phyloP scores from a whole-genome alignment of 129 eudicot species.

The Tanacetum coccineum region DNA sequence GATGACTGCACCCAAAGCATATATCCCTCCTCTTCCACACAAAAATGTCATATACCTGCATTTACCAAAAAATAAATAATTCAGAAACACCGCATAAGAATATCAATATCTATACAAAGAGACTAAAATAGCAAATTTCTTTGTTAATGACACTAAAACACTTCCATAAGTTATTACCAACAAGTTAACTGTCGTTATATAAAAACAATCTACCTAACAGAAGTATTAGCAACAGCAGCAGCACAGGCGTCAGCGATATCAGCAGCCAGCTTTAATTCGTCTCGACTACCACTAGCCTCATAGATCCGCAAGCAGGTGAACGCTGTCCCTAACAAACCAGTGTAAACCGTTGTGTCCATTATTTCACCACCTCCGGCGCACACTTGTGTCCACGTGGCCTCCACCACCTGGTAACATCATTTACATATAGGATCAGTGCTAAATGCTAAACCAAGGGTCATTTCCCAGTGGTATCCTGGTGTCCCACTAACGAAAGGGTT shows the following conservation, averaged over 20 bases:
- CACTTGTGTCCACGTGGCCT: slow-evolving; percentile 56
- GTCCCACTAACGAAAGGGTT: too few relatives aligned
- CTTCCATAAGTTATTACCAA: neutral
- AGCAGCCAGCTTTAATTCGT: slow-evolving; percentile 46
- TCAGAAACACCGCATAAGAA: neutral
- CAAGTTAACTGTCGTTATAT: neutral
- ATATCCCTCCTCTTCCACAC: slow-evolving; percentile 83
- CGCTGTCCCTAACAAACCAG: slow-evolving; percentile 84
- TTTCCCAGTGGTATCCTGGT: too few relatives aligned
- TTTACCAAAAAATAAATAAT: neutral
- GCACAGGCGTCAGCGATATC: slow-evolving; percentile 64
- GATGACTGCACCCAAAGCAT: slow-evolving; percentile 71
- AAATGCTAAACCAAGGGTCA: neutral
- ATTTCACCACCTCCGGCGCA: slow-evolving; percentile 30
- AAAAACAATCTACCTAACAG: slow-evolving; percentile 47
- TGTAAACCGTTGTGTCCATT: slow-evolving; percentile 57
- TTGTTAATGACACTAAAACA: neutral
- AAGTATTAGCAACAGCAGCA: slow-evolving; percentile 32
- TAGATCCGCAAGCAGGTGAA: slow-evolving; percentile 76
- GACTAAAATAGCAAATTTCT: neutral
- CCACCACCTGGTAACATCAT: slow-evolving; percentile 49
- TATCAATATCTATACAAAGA: neutral
- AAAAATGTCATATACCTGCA: slow-evolving; percentile 77
- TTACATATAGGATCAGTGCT: slow-evolving; percentile 7
- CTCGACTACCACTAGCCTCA: slow-evolving; percentile 63